Evolutionary conservation across 2,329 filamentous ascomycete species (phyloP), one percentile per base, ranked within the genome.

Genomic region (Pestalotiopsis sp.): DNA sequence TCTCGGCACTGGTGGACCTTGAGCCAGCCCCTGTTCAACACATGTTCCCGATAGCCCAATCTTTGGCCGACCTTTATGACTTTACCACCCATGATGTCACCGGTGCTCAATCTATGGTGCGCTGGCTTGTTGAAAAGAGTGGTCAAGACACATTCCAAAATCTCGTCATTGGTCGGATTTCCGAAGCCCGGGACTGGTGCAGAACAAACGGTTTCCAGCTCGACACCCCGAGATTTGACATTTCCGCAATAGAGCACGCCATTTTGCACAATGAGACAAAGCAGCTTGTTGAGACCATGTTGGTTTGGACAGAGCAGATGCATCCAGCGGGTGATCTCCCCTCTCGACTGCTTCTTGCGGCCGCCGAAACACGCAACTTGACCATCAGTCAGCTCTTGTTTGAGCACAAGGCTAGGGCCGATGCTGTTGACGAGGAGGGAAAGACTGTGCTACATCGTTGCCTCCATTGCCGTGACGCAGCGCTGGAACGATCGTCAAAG

Each of bases 391-490:
- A 56, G 20, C 52, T 66, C 4, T 20, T 66, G n/a, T 58, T 66
- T 20, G 49, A 58, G 31, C 31, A 58, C n/a, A 38, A 58, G 20
- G 64, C 64, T 38, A 58, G 12, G 2, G 64, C 52, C 14, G 64
- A 66, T 23, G 49, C 31, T 17, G 31, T 57, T 20, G 64, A 66
- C n/a, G 41, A 27, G 12, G 45, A 31, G 9, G 45, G 64, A 23
- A 66, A 23, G 27, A 66, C 64, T 9, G 45, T 58, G n/a, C 49
- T 66, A n/a, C 64, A 66, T 39, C 64, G 64, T 6, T 57, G 64
- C 41, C 25, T 49, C n/a, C 36, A 45, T 36, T 62, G 59, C 20
- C 61, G 20, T 1, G 41, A 31, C 27, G 36, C 41, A 12, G 36
- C 38, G 4, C 23, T 57, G 12, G 27, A 66, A n/a, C 36, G 23